Base-by-base conservation (phyloP, 306 rosid species). In the Cicer cuneatum region DNA sequence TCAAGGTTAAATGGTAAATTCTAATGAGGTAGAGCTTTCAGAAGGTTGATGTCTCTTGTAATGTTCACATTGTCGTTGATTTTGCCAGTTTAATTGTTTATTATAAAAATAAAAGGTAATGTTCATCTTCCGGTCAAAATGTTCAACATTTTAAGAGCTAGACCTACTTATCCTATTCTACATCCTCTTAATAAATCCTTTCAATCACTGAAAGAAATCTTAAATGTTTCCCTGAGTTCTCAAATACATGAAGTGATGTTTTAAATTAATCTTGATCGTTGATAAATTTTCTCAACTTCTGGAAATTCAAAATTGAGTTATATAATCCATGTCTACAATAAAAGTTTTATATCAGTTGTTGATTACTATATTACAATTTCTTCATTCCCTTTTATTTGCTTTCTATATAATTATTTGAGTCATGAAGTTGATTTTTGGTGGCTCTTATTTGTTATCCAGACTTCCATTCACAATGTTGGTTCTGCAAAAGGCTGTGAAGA, bases 401-500 rank as follows among this genome's bases (percentile, higher is more conserved):
- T 33, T 72, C 39, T 18, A 33, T 47, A 42, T 60, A 47, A 53
- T 60, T 78, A 73, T 14, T 21, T 48, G 19, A 39, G 58, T 35
- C 2, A 9, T 12, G 62, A n/a, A 71, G 54, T 61, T 75, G 66
- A 82, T 72, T 48, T 61, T 33, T 56, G 49, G 69, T 59, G 75
- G 58, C 77, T 47, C 40, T 62, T 56, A 63, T 73, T 76, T 18
- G 72, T 77, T 81, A 48, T 66, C 58, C 81, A 94, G 99, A 83
- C 97, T 94, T 73, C 96, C 99, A 52, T 94, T 92, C 85, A 91
- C 97, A 41, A 89, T 94, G 96, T 86, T 94, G 86, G 93, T 94
- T 84, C 81, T 94, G 66, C 95, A 81, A 79, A 90, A 90, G 71
- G 95, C 99, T 71, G 97, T 84, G 41, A 94, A 90, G 93, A 92